A percentile compares a stretch with the other conserved stretches of the same genome.
phyloP scores from a whole-genome alignment of 2,329 filamentous ascomycete genomes.

The Claviceps capensis region DNA sequence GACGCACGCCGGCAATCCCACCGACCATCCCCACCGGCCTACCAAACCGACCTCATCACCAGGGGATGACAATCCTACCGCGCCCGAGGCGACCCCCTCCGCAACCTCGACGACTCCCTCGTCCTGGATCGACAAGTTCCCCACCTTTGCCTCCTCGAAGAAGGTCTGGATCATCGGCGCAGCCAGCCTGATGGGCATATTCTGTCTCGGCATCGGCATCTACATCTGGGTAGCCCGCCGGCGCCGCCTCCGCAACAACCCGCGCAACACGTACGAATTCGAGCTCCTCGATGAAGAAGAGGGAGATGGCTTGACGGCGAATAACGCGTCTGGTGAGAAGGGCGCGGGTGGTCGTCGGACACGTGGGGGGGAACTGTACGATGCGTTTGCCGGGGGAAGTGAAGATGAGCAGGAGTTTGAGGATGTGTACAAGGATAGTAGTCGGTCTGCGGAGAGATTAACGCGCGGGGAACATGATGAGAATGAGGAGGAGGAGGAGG shows the following conservation, averaged over 20 bases:
- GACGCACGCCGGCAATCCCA: slow-evolving; percentile 28
- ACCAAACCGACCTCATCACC: slow-evolving; percentile 25
- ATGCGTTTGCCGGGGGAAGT: slow-evolving; percentile 85
- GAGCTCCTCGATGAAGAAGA: slow-evolving; percentile 82
- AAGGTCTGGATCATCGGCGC: slow-evolving; percentile 91
- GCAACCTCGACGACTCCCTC: slow-evolving; percentile 26
- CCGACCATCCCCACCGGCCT: slow-evolving; percentile 52
- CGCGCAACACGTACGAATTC: slow-evolving; percentile 81
- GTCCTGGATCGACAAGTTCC: slow-evolving; percentile 75
- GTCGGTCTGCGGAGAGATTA: slow-evolving; percentile 15
- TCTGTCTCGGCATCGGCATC: slow-evolving; percentile 66
- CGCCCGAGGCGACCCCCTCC: neutral
- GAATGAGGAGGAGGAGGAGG: slow-evolving; percentile 7
- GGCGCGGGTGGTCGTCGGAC: slow-evolving; percentile 32
- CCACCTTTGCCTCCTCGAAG: slow-evolving; percentile 78
- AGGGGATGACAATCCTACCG: neutral
- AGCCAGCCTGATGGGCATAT: slow-evolving; percentile 68
- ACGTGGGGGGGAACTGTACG: slow-evolving; percentile 81
- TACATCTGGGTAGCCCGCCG: slow-evolving; percentile 73
- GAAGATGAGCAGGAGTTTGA: slow-evolving; percentile 44
- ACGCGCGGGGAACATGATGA: slow-evolving; percentile 11
- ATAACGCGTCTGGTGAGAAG: slow-evolving; percentile 23
- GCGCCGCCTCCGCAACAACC: slow-evolving; percentile 58
- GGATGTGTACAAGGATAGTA: slow-evolving; percentile 23
- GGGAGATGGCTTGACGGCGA: slow-evolving; percentile 36